Conservation (phyloP, 164 flowering plant genomes). For the Brasenia schreberi region DNA sequence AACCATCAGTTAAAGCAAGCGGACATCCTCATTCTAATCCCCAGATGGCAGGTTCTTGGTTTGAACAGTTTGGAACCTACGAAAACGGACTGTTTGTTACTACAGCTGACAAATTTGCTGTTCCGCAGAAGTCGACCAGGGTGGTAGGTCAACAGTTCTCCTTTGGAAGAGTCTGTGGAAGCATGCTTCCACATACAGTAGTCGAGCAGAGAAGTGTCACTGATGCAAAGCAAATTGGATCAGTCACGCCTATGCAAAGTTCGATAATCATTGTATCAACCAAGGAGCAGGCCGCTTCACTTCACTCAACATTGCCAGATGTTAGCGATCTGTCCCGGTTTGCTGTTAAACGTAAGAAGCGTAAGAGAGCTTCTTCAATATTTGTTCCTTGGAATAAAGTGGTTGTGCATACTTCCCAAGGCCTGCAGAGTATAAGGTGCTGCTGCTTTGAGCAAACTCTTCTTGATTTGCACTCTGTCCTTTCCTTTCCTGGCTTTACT, state of each 20-base stretch:
- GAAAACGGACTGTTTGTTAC: slow-evolving; percentile 53
- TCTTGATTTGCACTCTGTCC: not conserved
- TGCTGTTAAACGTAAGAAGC: slow-evolving; percentile 34
- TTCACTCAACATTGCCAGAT: slow-evolving; percentile 11
- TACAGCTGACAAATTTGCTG: slow-evolving; percentile 8
- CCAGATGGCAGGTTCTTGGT: slow-evolving; percentile 92
- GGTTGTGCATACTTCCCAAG: slow-evolving; percentile 19
- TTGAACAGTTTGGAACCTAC: slow-evolving; percentile 56
- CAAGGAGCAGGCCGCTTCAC: not conserved
- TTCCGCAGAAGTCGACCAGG: slow-evolving; percentile 12
- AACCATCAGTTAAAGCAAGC: slow-evolving; percentile 5
- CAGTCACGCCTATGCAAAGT: not conserved
- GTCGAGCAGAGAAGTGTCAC: slow-evolving; percentile 14
- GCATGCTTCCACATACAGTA: slow-evolving; percentile 9
- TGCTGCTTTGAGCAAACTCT: not conserved
- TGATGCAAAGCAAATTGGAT: slow-evolving; percentile 13
- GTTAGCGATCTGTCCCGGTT: slow-evolving; percentile 17
- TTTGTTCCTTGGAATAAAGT: slow-evolving; percentile 50
- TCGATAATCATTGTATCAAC: not conserved
- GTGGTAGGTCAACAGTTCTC: slow-evolving; percentile 11
- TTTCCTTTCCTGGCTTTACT: not conserved
- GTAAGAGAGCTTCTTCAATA: slow-evolving; percentile 25
- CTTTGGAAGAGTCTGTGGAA: slow-evolving; percentile 14
- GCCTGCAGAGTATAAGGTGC: slow-evolving; percentile 36
- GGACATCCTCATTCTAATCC: slow-evolving; percentile 45